Percentiles rank a stretch among this genome's conserved stretches.
Conservation (phyloP, 306 rosid genomes). For the Crotalaria pallida region DNA sequence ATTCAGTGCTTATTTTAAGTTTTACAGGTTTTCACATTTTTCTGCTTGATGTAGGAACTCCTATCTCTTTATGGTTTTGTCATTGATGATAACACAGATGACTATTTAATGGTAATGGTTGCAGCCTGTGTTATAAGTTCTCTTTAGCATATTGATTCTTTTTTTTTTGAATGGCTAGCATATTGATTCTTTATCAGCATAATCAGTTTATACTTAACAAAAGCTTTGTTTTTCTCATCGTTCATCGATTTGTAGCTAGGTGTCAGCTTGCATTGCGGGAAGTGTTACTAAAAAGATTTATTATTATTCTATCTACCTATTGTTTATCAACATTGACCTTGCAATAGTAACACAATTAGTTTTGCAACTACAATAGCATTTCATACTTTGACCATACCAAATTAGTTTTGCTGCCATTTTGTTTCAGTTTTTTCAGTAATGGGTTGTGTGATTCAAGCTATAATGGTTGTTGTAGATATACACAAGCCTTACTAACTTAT, state of each 20-base stretch:
- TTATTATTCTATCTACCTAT: background rate
- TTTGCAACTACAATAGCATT: background rate
- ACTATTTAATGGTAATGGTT: slow-evolving; percentile 85
- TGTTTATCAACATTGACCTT: background rate
- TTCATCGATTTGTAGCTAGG: background rate
- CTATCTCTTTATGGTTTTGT: slow-evolving; percentile 86
- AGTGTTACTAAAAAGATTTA: background rate
- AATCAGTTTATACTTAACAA: background rate
- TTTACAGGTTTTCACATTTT: slow-evolving; percentile 11
- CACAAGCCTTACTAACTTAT: slow-evolving; percentile 6
- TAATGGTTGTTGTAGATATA: background rate
- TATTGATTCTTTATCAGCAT: background rate
- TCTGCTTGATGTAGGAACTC: slow-evolving; percentile 67
- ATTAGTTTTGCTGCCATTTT: background rate
- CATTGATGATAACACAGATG: slow-evolving; percentile 76
- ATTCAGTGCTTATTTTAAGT: slow-evolving; percentile 15
- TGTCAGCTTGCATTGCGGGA: background rate
- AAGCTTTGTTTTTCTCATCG: background rate
- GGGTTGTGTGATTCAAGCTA: background rate
- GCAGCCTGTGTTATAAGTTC: background rate
- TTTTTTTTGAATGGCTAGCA: no score
- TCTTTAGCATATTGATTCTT: background rate
- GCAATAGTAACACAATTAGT: background rate
- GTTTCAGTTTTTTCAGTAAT: background rate
- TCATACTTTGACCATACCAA: background rate